Conservation (phyloP, 495 filamentous ascomycete species). For the Oidiodendron maius region DNA sequence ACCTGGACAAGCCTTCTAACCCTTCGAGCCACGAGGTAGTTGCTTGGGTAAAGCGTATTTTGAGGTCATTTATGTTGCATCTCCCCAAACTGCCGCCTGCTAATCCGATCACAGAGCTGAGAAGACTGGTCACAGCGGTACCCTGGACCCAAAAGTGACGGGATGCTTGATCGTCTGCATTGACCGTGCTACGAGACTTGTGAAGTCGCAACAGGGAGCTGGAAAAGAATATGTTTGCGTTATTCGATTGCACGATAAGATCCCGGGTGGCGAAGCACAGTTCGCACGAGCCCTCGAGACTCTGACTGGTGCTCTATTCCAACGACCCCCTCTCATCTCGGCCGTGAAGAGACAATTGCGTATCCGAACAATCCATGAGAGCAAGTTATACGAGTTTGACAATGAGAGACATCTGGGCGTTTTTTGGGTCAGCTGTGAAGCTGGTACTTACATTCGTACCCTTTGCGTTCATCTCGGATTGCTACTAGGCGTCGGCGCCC, state of each 20-base stretch:
- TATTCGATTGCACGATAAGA: slow-evolving; percentile 84
- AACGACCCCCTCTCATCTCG: slow-evolving; percentile 93
- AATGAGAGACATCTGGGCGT: slow-evolving; percentile 96
- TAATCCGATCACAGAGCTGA: slow-evolving; percentile 56
- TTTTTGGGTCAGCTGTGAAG: slow-evolving; percentile 99
- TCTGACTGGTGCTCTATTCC: slow-evolving; percentile 92
- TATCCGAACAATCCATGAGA: slow-evolving; percentile 94
- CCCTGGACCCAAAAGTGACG: slow-evolving; percentile 89
- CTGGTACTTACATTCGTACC: slow-evolving; percentile 96
- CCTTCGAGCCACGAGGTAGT: slow-evolving; percentile 97
- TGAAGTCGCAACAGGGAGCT: slow-evolving; percentile 97
- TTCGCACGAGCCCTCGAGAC: slow-evolving; percentile 88
- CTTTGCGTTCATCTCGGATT: slow-evolving; percentile 94
- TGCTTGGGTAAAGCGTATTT: slow-evolving; percentile 95
- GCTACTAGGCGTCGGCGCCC: slow-evolving; percentile 86
- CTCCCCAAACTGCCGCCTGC: neutral
- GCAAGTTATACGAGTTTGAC: slow-evolving; percentile 92
- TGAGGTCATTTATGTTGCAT: slow-evolving; percentile 52
- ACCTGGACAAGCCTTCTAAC: slow-evolving; percentile 97
- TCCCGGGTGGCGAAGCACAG: slow-evolving; percentile 85
- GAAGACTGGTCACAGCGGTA: slow-evolving; percentile 96
- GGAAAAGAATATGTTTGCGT: slow-evolving; percentile 77
- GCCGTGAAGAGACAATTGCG: slow-evolving; percentile 97
- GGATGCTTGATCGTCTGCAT: slow-evolving; percentile 95
- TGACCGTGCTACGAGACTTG: slow-evolving; percentile 90